Percentiles rank a stretch among this genome's conserved stretches.
phyloP scores from a whole-genome alignment of 75 land plant genomes.

The Adiantum capillusveneris region DNA sequence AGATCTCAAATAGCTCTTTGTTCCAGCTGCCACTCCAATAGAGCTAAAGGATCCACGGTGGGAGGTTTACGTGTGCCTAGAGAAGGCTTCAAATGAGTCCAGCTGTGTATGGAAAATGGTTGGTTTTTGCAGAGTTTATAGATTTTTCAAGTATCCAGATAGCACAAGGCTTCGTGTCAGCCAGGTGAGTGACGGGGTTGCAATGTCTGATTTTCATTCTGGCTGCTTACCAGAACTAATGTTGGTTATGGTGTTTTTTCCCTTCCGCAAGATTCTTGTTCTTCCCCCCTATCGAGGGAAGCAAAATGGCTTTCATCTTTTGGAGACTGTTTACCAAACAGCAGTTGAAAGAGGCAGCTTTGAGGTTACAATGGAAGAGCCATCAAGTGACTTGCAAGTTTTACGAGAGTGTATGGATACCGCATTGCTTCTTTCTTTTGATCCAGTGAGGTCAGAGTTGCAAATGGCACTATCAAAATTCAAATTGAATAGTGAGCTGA shows the following conservation, averaged over 20 bases:
- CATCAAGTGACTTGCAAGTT: conserved; percentile 69
- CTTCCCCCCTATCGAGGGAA: conserved; percentile 80
- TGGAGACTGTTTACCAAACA: conserved; percentile 59
- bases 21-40: conserved; percentile 67
- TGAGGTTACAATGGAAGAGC: conserved; percentile 90
- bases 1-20: neutral
- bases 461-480: neutral
- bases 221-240: neutral
- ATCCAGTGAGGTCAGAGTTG: conserved; percentile 35
- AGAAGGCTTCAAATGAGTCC: conserved; percentile 27
- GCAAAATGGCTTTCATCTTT: conserved; percentile 58
- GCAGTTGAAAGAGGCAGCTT: conserved; percentile 47
- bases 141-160: conserved; percentile 87
- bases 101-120: conserved; percentile 28
- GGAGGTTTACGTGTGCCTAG: conserved; percentile 67
- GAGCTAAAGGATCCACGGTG: conserved; percentile 74
- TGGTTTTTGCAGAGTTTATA: conserved; percentile 83
- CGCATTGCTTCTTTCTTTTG: conserved; percentile 44
- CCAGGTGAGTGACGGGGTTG: conserved; percentile 44
- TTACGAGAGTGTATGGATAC: conserved; percentile 73
- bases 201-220: no score
- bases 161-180: conserved; percentile 70
- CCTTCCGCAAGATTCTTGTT: conserved; percentile 55
- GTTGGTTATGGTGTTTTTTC: neutral
- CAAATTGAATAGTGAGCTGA: neutral